A percentile compares a stretch with the other conserved stretches of the same genome.
Evolutionary conservation across 2,329 filamentous ascomycete species (phyloP).

Genomic region (Botrytis deweyae): DNA sequence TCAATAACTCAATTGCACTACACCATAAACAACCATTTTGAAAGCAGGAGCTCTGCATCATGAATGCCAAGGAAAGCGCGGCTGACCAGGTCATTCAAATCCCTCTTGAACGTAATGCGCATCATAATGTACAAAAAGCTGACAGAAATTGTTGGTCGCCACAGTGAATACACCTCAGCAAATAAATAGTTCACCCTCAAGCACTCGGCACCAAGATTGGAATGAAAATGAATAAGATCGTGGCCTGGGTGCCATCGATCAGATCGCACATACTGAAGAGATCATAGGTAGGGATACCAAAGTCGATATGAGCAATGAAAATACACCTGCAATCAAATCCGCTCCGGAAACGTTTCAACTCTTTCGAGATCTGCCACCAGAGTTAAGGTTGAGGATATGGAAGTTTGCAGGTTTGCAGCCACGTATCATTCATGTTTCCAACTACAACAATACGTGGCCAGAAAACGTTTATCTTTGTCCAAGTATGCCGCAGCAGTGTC

Average conservation of each 20-base stretch:
- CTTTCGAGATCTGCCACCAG: neutral
- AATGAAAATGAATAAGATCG: neutral
- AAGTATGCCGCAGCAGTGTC: neutral
- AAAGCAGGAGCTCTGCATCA: neutral
- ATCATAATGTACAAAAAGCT: neutral
- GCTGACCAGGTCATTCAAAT: neutral
- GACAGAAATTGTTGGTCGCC: neutral
- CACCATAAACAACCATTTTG: neutral
- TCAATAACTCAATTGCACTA: neutral
- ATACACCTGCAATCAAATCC: neutral
- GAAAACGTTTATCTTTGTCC: neutral
- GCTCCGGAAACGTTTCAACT: neutral
- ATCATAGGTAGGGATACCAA: no score
- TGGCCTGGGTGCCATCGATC: neutral
- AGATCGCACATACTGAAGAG: neutral
- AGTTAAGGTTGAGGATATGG: constrained; percentile 4
- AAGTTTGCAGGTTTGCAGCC: neutral
- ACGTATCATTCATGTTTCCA: neutral
- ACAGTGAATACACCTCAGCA: neutral
- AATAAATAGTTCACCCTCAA: neutral
- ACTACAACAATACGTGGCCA: neutral
- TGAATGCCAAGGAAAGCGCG: neutral
- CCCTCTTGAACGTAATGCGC: neutral
- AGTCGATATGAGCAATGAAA: no score
- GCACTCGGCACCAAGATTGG: neutral